Base-by-base conservation (phyloP, 2,329 filamentous ascomycete species). In the Calonectria hawksworthii region DNA sequence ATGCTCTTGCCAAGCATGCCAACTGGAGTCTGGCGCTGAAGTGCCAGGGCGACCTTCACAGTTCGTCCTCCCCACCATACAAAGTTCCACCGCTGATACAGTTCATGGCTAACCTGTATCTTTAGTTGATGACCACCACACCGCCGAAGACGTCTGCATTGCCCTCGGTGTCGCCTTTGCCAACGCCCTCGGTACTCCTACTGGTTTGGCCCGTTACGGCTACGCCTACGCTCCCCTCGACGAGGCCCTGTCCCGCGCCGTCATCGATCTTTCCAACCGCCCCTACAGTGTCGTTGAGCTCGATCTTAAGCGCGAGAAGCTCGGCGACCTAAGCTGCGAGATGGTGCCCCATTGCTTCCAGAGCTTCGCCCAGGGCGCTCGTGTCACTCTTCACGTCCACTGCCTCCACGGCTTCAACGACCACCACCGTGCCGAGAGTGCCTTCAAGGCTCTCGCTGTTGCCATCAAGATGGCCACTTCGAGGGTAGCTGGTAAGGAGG, bases 341-440 rank as follows among this genome's bases (percentile, higher is more conserved):
- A 99, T 99, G 97, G 93, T 99, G 52, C 96, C 96, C 59, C 97
- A 99, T 88, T 98, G 96, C 80, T 86, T 99, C 83, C 93, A 98
- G 89, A 97, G 94, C 87, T 99, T 98, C 86, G 96, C 96, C 52
- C 94, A 98, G 88, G 95, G 92, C 13, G 95, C 96, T 4, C 93
- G 95, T 32, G 90, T 98, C 68, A 99, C 97, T n/a, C 88, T 99
- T 83, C 97, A 99, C 88, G 95, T 99, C 74, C 95, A 98, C 87
- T 98, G 95, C 86, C 86, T 98, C 72, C 92, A 95, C 77, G 97
- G 97, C 68, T 92, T 94, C 76, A 99, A 99, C 86, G 97, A 99
- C 86, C 97, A 99, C 86, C 97, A 99, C 88, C 90, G 96, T 73
- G 96, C 97, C 13, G 97, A 99, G 91, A 97, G 94, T 84, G 97